A percentile compares a stretch with the other conserved stretches of the same genome.
Conservation (phyloP, 2,329 filamentous ascomycete species). For the Aspergillus hortae region DNA sequence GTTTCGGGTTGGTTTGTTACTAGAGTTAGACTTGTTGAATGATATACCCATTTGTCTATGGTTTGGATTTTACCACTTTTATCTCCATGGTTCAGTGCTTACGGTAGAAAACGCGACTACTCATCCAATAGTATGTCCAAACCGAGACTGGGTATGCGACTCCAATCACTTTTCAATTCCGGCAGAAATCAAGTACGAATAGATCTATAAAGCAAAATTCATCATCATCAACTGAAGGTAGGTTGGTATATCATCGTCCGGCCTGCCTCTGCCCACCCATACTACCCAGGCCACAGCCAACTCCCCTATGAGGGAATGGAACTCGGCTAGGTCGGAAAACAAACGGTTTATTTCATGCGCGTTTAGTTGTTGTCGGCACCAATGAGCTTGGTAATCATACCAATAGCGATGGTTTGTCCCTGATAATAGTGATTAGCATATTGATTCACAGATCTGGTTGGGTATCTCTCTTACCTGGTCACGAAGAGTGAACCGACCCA, state of each 20-base stretch:
- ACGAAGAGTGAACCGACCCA: constrained; percentile 85
- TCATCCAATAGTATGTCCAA: background rate
- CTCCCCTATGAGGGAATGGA: background rate
- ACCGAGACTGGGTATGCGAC: background rate
- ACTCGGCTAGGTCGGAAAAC: constrained; percentile 3
- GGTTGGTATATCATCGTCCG: constrained; percentile 20
- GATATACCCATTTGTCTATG: background rate
- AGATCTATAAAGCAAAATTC: constrained; percentile 16
- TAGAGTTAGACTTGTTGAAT: background rate
- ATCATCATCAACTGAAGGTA: constrained; percentile 32
- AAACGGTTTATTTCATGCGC: constrained; percentile 8
- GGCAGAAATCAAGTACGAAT: constrained; percentile 15
- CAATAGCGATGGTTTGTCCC: constrained; percentile 99
- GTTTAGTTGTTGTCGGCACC: constrained; percentile 19
- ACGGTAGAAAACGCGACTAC: background rate
- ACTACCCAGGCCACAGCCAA: constrained; percentile 12
- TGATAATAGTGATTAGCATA: constrained; percentile 41
- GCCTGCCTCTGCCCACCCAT: constrained; percentile 20
- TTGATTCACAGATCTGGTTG: constrained; percentile 14
- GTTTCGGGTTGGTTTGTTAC: background rate
- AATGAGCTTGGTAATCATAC: constrained; percentile 94
- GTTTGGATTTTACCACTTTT: background rate
- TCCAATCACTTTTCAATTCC: constrained; percentile 19
- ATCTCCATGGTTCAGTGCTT: background rate
- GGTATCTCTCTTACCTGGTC: constrained; percentile 62